A percentile compares a stretch with the other conserved stretches of the same genome.
phyloP scores from a whole-genome alignment of 2,329 filamentous ascomycete species.

The Pseudohalonectria lignicola region DNA sequence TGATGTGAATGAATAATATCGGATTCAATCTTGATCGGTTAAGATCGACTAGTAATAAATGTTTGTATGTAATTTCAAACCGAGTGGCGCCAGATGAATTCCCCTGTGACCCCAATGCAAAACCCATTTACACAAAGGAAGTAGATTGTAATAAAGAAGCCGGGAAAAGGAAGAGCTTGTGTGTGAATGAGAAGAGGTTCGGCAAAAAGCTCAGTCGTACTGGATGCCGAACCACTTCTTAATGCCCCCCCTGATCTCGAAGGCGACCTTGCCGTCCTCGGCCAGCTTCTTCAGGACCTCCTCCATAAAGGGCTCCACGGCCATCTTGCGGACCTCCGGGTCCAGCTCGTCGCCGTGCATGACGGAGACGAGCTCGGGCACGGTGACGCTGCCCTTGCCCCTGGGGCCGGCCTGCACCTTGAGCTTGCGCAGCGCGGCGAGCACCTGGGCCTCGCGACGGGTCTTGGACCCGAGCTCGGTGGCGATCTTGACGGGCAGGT shows the following conservation, averaged over 20 bases:
- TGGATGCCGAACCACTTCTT: not conserved
- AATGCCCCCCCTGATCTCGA: not conserved
- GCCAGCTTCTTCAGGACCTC: conserved; percentile 30
- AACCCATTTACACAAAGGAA: not conserved
- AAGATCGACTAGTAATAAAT: not conserved
- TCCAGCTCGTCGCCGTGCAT: conserved; percentile 28
- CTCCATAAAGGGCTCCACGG: conserved; percentile 29
- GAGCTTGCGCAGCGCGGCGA: conserved; percentile 20
- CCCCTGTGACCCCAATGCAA: not conserved
- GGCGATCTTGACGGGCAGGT: conserved; percentile 25
- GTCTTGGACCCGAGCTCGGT: conserved; percentile 23
- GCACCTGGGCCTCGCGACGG: conserved; percentile 26
- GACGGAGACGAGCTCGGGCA: conserved; percentile 26
- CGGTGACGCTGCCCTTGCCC: conserved; percentile 21
- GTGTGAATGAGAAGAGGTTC: not conserved
- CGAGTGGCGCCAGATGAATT: no score
- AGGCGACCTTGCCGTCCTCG: conserved; percentile 26
- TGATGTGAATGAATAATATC: no score
- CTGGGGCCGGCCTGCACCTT: conserved; percentile 7
- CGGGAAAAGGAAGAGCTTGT: not conserved
- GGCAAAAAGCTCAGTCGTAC: not conserved
- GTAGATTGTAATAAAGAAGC: not conserved
- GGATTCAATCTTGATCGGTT: not conserved
- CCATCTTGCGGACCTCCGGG: conserved; percentile 20
- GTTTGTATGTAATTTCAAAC: no score